These are phyloP conservation scores for Striga asiatica DNA, from an alignment of 257 asterid genomes.

Conservation along the genomic window DNA sequence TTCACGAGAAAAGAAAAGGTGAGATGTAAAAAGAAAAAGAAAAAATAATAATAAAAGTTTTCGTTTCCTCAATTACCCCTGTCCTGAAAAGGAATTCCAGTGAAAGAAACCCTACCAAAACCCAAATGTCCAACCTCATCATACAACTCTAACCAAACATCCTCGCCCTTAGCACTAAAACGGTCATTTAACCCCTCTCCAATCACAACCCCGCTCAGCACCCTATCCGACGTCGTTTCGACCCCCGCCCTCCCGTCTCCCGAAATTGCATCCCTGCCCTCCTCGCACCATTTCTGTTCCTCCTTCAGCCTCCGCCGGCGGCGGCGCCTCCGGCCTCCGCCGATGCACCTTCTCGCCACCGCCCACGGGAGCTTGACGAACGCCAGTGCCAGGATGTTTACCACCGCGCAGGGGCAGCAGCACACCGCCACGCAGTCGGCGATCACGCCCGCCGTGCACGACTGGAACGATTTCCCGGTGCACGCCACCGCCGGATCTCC, in stretches of 20 bases:
- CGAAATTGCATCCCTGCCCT: conserved; percentile 24
- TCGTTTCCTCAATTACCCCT: conserved; percentile 31
- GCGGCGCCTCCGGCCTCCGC: conserved; percentile 24
- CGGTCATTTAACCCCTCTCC: conserved; percentile 36
- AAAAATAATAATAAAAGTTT: too few species aligned
- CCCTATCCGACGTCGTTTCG: conserved; percentile 19
- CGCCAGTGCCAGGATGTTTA: conserved; percentile 52
- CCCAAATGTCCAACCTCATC: conserved; percentile 69
- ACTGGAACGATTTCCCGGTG: conserved; percentile 60
- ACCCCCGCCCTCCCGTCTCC: conserved; percentile 18
- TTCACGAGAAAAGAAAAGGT: neutral
- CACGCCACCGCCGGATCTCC: conserved; percentile 37
- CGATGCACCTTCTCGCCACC: conserved; percentile 53
- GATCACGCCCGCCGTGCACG: conserved; percentile 77
- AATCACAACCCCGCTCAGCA: conserved; percentile 1
- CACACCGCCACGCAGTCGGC: conserved; percentile 95
- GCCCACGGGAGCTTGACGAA: conserved; percentile 72
- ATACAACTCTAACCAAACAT: conserved; percentile 63
- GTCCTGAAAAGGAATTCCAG: conserved; percentile 40
- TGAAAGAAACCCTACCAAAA: conserved; percentile 90
- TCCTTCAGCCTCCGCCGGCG: conserved; percentile 20
- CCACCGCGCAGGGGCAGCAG: conserved; percentile 90
- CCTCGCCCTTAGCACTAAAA: conserved; percentile 44
- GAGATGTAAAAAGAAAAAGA: neutral
- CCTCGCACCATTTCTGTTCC: conserved; percentile 19